Evolutionary conservation across 257 asterid genomes (phyloP).

Genomic region (Gentiana macrophylla): DNA sequence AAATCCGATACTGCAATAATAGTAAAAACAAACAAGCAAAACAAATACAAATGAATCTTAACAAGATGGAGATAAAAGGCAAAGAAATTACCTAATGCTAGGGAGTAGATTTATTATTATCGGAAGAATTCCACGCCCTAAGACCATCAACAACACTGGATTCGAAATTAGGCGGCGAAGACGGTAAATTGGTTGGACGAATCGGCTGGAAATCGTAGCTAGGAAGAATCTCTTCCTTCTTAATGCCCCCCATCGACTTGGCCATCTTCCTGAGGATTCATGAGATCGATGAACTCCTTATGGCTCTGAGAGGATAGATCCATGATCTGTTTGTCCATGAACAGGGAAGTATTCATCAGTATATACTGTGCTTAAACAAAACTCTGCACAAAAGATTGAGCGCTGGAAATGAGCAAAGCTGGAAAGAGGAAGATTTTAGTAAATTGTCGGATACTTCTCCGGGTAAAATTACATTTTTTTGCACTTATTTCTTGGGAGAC

Average conservation of each 20-base stretch:
- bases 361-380: not conserved
- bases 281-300: conserved; percentile 63
- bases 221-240: conserved; percentile 61
- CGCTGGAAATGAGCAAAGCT: too few relatives aligned
- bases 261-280: conserved; percentile 38
- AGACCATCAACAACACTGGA: conserved; percentile 32
- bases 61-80: not conserved
- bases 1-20: too few relatives aligned
- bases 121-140: conserved; percentile 61
- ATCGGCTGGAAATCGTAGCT: conserved; percentile 81
- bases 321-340: conserved; percentile 99
- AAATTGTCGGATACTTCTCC: too few relatives aligned
- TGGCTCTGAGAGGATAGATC: conserved; percentile 69
- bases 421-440: too few relatives aligned
- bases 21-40: too few relatives aligned
- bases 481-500: too few relatives aligned
- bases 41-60: too few relatives aligned
- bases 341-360: conserved; percentile 73
- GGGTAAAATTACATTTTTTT: too few relatives aligned
- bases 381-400: too few relatives aligned
- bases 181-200: conserved; percentile 44
- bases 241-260: conserved; percentile 8
- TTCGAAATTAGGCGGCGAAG: conserved; percentile 35
- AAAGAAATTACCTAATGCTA: conserved; percentile 38
- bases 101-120: conserved; percentile 31